Evolutionary conservation across 169 alveolate species (phyloP).

Genomic region (Plasmodium gallinaceum): DNA sequence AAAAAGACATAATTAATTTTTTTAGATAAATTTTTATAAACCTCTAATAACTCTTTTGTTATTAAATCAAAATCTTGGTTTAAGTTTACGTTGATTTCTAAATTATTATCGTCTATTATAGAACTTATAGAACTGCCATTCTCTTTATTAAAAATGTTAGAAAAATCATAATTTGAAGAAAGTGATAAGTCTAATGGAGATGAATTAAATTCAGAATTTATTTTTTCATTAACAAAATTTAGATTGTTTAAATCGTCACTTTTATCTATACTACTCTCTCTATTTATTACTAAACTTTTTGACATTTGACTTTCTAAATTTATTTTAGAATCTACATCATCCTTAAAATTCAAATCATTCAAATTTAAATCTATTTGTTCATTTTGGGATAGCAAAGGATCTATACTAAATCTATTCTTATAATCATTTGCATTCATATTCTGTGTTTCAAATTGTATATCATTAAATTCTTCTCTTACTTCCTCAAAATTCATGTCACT

Average conservation of each 20-base stretch:
- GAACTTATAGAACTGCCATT: slow-evolving; percentile 49
- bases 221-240: slow-evolving; percentile 27
- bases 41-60: slow-evolving; percentile 66
- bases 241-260: slow-evolving; percentile 31
- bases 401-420: slow-evolving; percentile 51
- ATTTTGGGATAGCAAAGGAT: slow-evolving; percentile 42
- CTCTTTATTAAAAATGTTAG: slow-evolving; percentile 49
- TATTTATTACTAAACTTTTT: slow-evolving; percentile 33
- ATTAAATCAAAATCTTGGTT: slow-evolving; percentile 71
- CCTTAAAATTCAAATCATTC: slow-evolving; percentile 53
- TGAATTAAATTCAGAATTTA: slow-evolving; percentile 60
- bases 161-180: slow-evolving; percentile 27
- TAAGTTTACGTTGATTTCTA: slow-evolving; percentile 30
- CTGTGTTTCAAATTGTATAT: slow-evolving; percentile 17
- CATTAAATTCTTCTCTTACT: slow-evolving; percentile 56
- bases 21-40: slow-evolving; percentile 56
- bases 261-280: slow-evolving; percentile 29
- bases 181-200: slow-evolving; percentile 42
- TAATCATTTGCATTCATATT: slow-evolving; percentile 20
- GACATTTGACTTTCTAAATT: slow-evolving; percentile 61
- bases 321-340: slow-evolving; percentile 50
- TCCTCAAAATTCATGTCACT: slow-evolving; percentile 60
- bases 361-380: slow-evolving; percentile 62
- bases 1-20: slow-evolving; percentile 68
- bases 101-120: slow-evolving; percentile 41